These are phyloP conservation scores for Besnoitia besnoiti DNA, from an alignment of 169 alveolate species.

Conservation along the genomic window DNA sequence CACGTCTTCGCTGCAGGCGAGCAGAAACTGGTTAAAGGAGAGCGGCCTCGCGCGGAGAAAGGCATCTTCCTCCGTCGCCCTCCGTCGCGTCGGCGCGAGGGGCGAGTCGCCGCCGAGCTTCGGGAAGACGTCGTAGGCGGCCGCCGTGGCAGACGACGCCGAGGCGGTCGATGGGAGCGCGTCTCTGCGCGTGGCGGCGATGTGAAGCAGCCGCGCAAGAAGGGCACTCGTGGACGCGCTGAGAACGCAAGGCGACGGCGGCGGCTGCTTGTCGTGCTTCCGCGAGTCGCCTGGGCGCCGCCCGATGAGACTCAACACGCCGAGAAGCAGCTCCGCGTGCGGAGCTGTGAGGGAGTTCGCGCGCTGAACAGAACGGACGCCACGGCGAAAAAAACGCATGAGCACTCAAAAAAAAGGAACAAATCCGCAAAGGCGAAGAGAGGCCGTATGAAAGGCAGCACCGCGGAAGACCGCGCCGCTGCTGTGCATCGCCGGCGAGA, in stretches of 20 bases:
- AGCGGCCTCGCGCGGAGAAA: background rate
- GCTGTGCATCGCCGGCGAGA: too few relatives aligned
- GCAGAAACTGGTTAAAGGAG: background rate
- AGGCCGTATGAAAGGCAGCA: too few relatives aligned
- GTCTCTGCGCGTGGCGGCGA: background rate
- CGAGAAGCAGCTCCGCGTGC: background rate
- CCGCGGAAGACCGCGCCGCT: too few relatives aligned
- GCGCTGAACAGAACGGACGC: background rate
- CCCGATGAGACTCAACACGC: background rate
- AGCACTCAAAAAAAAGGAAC: background rate
- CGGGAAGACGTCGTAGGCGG: background rate
- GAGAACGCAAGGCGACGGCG: background rate
- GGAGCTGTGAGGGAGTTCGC: background rate
- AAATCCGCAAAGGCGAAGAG: too few relatives aligned
- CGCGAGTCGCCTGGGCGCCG: background rate
- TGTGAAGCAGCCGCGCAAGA: background rate
- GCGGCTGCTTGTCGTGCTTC: background rate
- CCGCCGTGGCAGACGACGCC: background rate
- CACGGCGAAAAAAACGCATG: background rate
- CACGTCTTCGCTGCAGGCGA: too few relatives aligned
- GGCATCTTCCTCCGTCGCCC: background rate
- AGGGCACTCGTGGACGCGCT: background rate
- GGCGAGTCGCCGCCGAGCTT: background rate
- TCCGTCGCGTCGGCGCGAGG: background rate
- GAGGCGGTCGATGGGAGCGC: background rate